phyloP scores from a whole-genome alignment of 1,284 basidiomycete species.

The Somion occarium region DNA sequence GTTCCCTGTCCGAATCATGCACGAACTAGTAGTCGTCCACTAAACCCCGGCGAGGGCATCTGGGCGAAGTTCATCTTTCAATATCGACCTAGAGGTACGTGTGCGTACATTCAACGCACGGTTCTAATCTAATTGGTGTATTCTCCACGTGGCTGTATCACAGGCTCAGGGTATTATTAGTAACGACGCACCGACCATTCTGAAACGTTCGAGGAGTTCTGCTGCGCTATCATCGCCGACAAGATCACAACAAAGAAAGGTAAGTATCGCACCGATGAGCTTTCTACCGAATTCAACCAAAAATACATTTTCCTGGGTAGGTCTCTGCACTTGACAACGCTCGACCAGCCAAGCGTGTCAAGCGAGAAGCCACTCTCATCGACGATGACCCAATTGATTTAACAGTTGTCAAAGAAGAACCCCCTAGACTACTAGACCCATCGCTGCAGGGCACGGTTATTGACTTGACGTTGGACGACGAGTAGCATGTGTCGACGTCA shows the following conservation, averaged over 20 bases:
- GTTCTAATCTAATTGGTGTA: background rate
- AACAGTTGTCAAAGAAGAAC: background rate
- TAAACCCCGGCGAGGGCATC: background rate
- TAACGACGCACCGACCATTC: background rate
- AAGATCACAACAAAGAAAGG: background rate
- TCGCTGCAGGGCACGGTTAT: background rate
- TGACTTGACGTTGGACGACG: slow-evolving; percentile 5
- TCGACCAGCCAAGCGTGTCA: background rate
- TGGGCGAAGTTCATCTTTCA: slow-evolving; percentile 5
- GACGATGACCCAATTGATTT: background rate
- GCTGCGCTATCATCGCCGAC: background rate
- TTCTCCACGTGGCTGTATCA: slow-evolving; percentile 4
- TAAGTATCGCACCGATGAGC: background rate
- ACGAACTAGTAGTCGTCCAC: background rate
- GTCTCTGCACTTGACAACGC: background rate
- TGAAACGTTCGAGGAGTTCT: background rate
- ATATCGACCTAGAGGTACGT: slow-evolving; percentile 5
- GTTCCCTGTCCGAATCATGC: background rate
- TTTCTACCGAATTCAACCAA: background rate
- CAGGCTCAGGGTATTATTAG: slow-evolving; percentile 8
- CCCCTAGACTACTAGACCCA: background rate
- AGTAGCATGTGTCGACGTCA: no score
- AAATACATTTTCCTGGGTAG: background rate
- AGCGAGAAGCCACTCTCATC: background rate
- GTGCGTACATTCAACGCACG: background rate